A percentile compares a stretch with the other conserved stretches of the same genome.
phyloP scores from a whole-genome alignment of 805 yeast genomes.

The Candida verbasci region DNA sequence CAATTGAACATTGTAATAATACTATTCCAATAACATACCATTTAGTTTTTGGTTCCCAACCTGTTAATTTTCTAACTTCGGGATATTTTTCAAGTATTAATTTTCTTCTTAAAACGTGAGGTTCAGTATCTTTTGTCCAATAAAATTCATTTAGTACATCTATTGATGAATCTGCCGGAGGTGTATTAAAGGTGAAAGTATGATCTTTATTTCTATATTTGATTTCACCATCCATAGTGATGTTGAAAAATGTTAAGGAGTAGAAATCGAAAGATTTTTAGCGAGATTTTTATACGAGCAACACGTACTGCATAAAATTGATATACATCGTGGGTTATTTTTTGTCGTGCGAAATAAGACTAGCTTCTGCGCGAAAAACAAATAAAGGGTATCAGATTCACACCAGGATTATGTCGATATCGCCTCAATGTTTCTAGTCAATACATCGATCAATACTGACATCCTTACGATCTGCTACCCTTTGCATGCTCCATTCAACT shows the following conservation, averaged over 20 bases:
- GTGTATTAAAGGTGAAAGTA: slow-evolving; percentile 30
- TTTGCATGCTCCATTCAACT: no score
- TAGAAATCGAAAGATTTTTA: slow-evolving; percentile 3
- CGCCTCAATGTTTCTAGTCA: no score
- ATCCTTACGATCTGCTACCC: no score
- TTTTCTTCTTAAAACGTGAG: slow-evolving; percentile 73
- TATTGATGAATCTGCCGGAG: slow-evolving; percentile 37
- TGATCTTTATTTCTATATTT: slow-evolving; percentile 22
- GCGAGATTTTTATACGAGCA: background rate
- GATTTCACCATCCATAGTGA: slow-evolving; percentile 16
- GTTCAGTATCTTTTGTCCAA: slow-evolving; percentile 81
- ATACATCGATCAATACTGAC: no score
- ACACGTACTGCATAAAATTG: background rate
- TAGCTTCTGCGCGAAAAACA: no score
- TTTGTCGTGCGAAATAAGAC: no score
- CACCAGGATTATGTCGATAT: no score
- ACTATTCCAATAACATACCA: slow-evolving; percentile 68
- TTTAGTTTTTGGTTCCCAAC: slow-evolving; percentile 83
- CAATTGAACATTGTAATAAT: slow-evolving; percentile 58
- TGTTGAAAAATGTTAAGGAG: no score
- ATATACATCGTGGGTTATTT: no score
- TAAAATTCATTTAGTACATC: slow-evolving; percentile 60
- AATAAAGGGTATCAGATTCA: no score
- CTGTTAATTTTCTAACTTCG: slow-evolving; percentile 72
- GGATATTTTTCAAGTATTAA: slow-evolving; percentile 73